Base-by-base conservation (phyloP, 371 early-diverging fungal species). In the Apophysomyces trapeziformis region DNA sequence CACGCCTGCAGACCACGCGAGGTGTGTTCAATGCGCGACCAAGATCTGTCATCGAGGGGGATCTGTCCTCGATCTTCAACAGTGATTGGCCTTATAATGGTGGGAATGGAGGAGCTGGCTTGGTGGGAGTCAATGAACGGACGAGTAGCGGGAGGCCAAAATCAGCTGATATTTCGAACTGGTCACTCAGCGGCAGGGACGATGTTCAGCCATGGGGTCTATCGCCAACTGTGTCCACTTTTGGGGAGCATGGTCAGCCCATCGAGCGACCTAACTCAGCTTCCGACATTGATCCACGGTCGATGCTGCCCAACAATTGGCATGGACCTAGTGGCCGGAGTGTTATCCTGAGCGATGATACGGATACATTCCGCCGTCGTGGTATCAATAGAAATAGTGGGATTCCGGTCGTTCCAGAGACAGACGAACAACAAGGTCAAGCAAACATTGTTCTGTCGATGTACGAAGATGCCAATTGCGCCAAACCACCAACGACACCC, bases 401-500 rank as follows among this genome's bases (percentile, higher is more conserved):
- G 60, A 85, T 84, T 41, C 85, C 85, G 8, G 85, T 86, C 3
- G 85, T 87, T 8, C 78, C 79, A 50, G 87, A 85, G 64, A 80
- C 78, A 16, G 86, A 87, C 61, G 84, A 85, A 65, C 75, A 73
- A 57, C 46, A 70, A 46, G 60, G 68, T 64, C 67, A 75, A 68
- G 67, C 73, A 45, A 82, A 79, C 59, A 85, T 83, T 63, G 83
- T 85, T 7, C 63, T 85, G 13, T 80, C 85, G 47, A 80, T 83
- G 81, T 85, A 79, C 54, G 81, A 80, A 65, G 79, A 84, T 50
- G 58, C 38, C 13, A 45, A 45, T 13, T 45, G 46, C 46, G 16
- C 13, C 13, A 45, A 45, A 45, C 46, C 13, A 45, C 46, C 46
- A 7, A 13, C 46, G 8, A 45, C 46, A 6, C 46, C 46, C 58